Percentiles rank a stretch among this genome's conserved stretches.
Conservation (phyloP, 169 alveolate genomes). For the Plasmodium ovale region DNA sequence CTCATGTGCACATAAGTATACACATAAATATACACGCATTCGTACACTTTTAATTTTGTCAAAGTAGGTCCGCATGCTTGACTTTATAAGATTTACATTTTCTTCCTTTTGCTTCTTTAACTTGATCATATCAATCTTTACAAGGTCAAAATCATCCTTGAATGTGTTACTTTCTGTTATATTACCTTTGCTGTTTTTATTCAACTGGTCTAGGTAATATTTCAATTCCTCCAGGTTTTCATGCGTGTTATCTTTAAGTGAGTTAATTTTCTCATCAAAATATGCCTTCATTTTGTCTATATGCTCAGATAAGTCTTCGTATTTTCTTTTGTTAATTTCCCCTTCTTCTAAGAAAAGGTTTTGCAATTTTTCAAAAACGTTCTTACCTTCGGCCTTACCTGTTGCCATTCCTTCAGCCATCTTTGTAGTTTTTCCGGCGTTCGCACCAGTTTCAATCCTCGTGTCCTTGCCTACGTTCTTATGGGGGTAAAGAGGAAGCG, state of each 20-base stretch:
- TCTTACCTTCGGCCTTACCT: constrained; percentile 25
- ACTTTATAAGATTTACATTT: constrained; percentile 42
- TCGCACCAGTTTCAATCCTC: too few relatives aligned
- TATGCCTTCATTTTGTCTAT: constrained; percentile 60
- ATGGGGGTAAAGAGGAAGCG: too few relatives aligned
- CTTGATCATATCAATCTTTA: constrained; percentile 32
- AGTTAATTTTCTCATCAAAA: constrained; percentile 73
- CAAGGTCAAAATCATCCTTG: constrained; percentile 18
- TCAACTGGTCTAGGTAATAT: constrained; percentile 67
- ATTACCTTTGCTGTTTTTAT: constrained; percentile 48
- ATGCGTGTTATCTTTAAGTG: constrained; percentile 69
- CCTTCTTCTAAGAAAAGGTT: constrained; percentile 63
- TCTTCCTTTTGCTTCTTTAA: constrained; percentile 72
- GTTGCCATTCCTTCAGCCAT: too few relatives aligned
- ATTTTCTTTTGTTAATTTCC: constrained; percentile 37
- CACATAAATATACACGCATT: neutral
- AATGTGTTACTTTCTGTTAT: constrained; percentile 29
- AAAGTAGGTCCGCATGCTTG: constrained; percentile 59
- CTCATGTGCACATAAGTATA: neutral
- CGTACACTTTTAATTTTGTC: constrained; percentile 52
- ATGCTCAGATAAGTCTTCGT: constrained; percentile 56
- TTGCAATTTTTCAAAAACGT: constrained; percentile 64
- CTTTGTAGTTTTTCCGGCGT: too few relatives aligned
- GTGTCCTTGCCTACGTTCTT: too few relatives aligned
- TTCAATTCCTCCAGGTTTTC: constrained; percentile 69